A percentile compares a stretch with the other conserved stretches of the same genome.
Conservation (phyloP, 2,329 filamentous ascomycete genomes). For the Phialemoniopsis sp. region DNA sequence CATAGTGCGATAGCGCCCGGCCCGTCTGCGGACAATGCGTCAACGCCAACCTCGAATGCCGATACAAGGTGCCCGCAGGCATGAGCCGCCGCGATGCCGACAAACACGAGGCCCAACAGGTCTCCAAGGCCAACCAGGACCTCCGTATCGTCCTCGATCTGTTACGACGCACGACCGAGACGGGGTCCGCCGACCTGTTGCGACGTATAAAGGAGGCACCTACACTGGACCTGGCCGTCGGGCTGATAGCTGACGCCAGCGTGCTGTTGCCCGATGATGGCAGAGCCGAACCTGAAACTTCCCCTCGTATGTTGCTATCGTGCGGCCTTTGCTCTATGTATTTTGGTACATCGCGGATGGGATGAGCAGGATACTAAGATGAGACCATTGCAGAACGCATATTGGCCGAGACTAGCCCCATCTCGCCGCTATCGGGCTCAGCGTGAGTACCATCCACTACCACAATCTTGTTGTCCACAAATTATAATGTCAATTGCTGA, state of each 20-base stretch:
- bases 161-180: neutral
- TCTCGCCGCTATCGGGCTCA: no score
- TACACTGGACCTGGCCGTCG: slow-evolving; percentile 3
- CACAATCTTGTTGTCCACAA: no score
- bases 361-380: no score
- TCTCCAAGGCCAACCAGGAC: slow-evolving; percentile 1
- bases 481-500: no score
- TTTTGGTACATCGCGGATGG: no score
- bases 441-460: no score
- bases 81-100: slow-evolving; percentile 3
- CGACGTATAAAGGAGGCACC: neutral
- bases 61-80: slow-evolving; percentile 3
- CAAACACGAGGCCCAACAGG: neutral
- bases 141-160: slow-evolving; percentile 1
- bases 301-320: no score
- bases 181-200: slow-evolving; percentile 1
- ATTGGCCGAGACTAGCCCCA: no score
- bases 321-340: no score
- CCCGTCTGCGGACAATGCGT: slow-evolving; percentile 3
- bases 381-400: no score
- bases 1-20: slow-evolving; percentile 4
- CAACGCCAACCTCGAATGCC: neutral
- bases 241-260: neutral
- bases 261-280: neutral
- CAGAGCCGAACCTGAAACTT: neutral